A percentile compares a stretch with the other conserved stretches of the same genome.
These are phyloP conservation scores for Aspergillus homomorphus DNA, from an alignment of 495 filamentous ascomycete genomes.

Conservation along the genomic window DNA sequence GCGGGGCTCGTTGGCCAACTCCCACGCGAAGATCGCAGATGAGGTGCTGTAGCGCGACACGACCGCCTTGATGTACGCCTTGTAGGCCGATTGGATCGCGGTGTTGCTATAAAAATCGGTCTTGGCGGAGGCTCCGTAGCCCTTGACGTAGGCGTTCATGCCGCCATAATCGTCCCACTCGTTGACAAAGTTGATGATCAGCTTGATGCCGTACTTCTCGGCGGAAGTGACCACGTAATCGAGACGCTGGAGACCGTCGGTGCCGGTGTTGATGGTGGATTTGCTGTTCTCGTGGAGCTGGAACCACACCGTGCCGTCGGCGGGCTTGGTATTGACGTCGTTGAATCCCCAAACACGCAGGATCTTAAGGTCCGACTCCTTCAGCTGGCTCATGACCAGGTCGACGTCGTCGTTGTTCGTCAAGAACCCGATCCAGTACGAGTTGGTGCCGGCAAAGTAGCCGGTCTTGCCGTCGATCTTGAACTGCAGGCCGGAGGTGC, in stretches of 20 bases:
- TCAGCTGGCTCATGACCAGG: slow-evolving; percentile 46
- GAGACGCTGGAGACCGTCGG: slow-evolving; percentile 62
- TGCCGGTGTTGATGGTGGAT: slow-evolving; percentile 63
- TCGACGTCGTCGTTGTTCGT: slow-evolving; percentile 62
- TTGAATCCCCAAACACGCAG: slow-evolving; percentile 74
- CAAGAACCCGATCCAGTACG: slow-evolving; percentile 73
- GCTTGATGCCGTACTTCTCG: slow-evolving; percentile 53
- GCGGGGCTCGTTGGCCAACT: slow-evolving; percentile 68
- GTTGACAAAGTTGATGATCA: slow-evolving; percentile 59
- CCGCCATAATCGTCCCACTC: slow-evolving; percentile 66
- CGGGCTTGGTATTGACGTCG: slow-evolving; percentile 51
- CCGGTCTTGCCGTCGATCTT: slow-evolving; percentile 58
- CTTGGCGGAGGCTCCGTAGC: slow-evolving; percentile 36
- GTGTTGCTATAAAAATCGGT: slow-evolving; percentile 54
- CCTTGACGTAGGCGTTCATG: slow-evolving; percentile 58
- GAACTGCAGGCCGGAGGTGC: slow-evolving; percentile 53
- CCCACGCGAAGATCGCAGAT: slow-evolving; percentile 66
- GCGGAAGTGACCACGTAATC: slow-evolving; percentile 63
- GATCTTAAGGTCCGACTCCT: slow-evolving; percentile 60
- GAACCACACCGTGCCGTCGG: slow-evolving; percentile 53
- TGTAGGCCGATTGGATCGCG: slow-evolving; percentile 57
- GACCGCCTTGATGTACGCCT: slow-evolving; percentile 60
- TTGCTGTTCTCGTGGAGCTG: slow-evolving; percentile 52
- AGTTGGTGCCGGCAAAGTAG: slow-evolving; percentile 68
- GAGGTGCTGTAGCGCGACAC: slow-evolving; percentile 57